These are phyloP conservation scores for Verticillium alfalfae DNA, from an alignment of 2,329 filamentous ascomycete species.

Conservation along the genomic window DNA sequence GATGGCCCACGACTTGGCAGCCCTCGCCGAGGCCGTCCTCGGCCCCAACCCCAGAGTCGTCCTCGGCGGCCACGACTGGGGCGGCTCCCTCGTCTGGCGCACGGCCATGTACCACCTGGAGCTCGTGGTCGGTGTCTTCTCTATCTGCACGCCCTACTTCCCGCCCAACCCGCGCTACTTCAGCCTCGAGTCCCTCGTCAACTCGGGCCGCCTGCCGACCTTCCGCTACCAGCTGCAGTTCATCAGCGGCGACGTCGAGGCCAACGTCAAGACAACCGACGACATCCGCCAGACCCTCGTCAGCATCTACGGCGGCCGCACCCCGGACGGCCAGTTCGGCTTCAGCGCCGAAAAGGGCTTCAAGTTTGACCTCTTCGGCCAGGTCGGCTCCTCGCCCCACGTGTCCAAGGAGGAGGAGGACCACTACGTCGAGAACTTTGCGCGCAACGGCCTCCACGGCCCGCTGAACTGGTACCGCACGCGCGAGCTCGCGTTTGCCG, in stretches of 20 bases:
- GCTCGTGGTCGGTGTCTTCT: conserved; percentile 70
- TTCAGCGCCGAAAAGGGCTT: conserved; percentile 61
- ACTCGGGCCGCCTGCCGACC: conserved; percentile 48
- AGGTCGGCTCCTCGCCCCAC: conserved; percentile 50
- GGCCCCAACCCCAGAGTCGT: conserved; percentile 54
- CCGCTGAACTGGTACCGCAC: conserved; percentile 88
- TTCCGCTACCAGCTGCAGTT: conserved; percentile 66
- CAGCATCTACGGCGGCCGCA: conserved; percentile 37
- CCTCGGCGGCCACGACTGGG: conserved; percentile 91
- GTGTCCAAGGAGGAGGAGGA: conserved; percentile 66
- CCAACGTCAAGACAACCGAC: conserved; percentile 47
- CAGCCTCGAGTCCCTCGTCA: conserved; percentile 55
- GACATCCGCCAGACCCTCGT: conserved; percentile 63
- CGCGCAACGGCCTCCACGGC: conserved; percentile 64
- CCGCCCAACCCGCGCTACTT: conserved; percentile 43
- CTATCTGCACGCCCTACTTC: conserved; percentile 71
- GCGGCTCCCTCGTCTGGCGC: conserved; percentile 72
- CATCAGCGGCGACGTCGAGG: conserved; percentile 55
- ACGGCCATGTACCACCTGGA: conserved; percentile 67
- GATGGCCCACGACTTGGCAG: conserved; percentile 68
- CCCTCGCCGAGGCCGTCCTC: conserved; percentile 55
- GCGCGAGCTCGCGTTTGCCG: conserved; percentile 65
- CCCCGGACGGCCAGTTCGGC: conserved; percentile 42
- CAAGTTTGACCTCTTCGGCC: conserved; percentile 52
- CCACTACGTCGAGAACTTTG: conserved; percentile 69